Evolutionary conservation across 73 alveolate genomes (phyloP).

Genomic region (Paramecium primaurelia): DNA sequence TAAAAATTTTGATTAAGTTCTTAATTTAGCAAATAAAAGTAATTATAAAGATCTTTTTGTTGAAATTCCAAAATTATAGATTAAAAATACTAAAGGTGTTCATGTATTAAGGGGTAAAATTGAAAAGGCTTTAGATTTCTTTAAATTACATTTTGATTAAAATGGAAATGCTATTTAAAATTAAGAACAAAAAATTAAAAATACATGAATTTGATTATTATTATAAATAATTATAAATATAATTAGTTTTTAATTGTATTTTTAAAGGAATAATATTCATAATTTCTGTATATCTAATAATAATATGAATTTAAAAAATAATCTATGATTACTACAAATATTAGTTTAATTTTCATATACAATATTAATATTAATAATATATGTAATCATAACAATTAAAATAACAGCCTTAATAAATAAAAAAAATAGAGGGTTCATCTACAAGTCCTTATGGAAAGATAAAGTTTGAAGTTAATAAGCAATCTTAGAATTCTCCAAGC

Average conservation of each 20-base stretch:
- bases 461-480: not conserved
- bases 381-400: not conserved
- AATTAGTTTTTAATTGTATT: too few species aligned
- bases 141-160: not conserved
- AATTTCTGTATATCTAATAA: too few species aligned
- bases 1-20: not conserved
- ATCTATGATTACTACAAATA: not conserved
- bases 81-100: not conserved
- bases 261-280: too few species aligned
- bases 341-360: not conserved
- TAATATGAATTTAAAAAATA: too few species aligned
- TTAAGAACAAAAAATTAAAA: too few species aligned
- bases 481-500: not conserved
- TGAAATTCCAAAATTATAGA: not conserved
- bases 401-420: not conserved
- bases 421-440: not conserved
- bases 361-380: not conserved
- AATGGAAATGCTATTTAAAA: not conserved
- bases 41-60: not conserved
- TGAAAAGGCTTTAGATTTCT: not conserved
- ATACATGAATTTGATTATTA: too few species aligned
- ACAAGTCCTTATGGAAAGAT: not conserved
- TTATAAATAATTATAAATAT: too few species aligned
- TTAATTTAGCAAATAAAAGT: not conserved
- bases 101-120: not conserved